Conservation (phyloP, 192 early-diverging fungal species). For the Linnemannia hyalina region DNA sequence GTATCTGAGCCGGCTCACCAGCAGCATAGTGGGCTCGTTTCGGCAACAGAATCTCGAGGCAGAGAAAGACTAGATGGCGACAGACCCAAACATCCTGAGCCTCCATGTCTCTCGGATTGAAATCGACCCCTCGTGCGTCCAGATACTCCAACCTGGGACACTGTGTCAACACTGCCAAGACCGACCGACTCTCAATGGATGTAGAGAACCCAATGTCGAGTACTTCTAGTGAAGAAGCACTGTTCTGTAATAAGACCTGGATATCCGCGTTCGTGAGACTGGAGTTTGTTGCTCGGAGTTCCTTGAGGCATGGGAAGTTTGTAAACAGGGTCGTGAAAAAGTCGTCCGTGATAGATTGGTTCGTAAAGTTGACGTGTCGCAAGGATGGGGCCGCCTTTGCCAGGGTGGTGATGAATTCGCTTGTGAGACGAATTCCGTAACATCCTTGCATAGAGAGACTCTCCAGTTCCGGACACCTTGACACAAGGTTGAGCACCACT, state of each 20-base stretch:
- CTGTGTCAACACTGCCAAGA: slow-evolving; percentile 15
- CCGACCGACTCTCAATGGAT: slow-evolving; percentile 21
- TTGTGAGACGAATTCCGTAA: slow-evolving; percentile 39
- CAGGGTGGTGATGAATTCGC: slow-evolving; percentile 12
- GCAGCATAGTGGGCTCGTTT: slow-evolving; percentile 26
- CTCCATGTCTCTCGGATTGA: slow-evolving; percentile 46
- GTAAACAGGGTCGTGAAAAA: slow-evolving; percentile 28
- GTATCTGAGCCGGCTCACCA: slow-evolving; percentile 28
- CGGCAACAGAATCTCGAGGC: slow-evolving; percentile 30
- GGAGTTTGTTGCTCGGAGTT: slow-evolving; percentile 14
- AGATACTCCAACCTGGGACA: slow-evolving; percentile 17
- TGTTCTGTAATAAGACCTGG: slow-evolving; percentile 18
- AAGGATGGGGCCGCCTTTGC: slow-evolving; percentile 8
- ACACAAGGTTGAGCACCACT: slow-evolving; percentile 30
- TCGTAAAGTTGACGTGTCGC: slow-evolving; percentile 22
- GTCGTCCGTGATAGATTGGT: slow-evolving; percentile 24
- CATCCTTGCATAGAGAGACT: slow-evolving; percentile 33
- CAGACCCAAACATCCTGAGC: slow-evolving; percentile 31
- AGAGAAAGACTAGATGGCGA: slow-evolving; percentile 1
- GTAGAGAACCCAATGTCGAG: slow-evolving; percentile 30
- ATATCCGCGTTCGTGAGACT: slow-evolving; percentile 14
- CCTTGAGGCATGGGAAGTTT: slow-evolving; percentile 4
- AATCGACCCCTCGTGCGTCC: slow-evolving; percentile 36
- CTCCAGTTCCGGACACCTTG: slow-evolving; percentile 34
- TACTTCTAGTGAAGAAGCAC: neutral